Evolutionary conservation across 495 filamentous ascomycete species (phyloP).

Genomic region (Penicillium atrosanguineum): DNA sequence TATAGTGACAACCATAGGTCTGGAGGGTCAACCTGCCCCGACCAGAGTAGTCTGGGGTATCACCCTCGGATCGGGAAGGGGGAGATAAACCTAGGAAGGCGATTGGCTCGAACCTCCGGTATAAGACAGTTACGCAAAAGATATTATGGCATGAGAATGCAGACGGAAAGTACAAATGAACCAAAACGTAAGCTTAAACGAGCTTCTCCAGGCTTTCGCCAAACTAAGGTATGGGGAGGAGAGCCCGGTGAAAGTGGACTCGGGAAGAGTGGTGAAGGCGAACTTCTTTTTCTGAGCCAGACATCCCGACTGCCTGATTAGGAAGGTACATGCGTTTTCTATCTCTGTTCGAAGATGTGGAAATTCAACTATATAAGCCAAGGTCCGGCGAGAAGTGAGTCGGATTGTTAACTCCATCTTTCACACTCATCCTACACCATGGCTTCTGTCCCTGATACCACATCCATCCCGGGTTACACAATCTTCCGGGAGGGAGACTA

Average conservation of each 20-base stretch:
- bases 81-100: background rate
- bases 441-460: slow-evolving; percentile 35
- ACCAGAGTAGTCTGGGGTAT: background rate
- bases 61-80: background rate
- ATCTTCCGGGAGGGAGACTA: slow-evolving; percentile 37
- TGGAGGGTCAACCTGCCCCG: slow-evolving; percentile 17
- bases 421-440: slow-evolving; percentile 19
- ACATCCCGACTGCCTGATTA: slow-evolving; percentile 16
- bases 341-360: slow-evolving; percentile 15
- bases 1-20: background rate
- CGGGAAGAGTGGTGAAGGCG: slow-evolving; percentile 16
- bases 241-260: slow-evolving; percentile 8
- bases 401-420: slow-evolving; percentile 9
- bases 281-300: slow-evolving; percentile 1
- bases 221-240: slow-evolving; percentile 15
- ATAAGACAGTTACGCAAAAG: slow-evolving; percentile 19
- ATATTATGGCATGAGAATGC: slow-evolving; percentile 13
- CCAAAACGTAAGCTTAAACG: background rate
- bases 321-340: slow-evolving; percentile 28
- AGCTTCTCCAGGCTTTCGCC: slow-evolving; percentile 23
- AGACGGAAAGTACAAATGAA: background rate
- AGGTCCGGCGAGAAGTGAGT: background rate
- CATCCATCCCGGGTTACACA: slow-evolving; percentile 36
- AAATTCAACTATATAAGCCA: slow-evolving; percentile 21
- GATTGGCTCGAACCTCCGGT: slow-evolving; percentile 15